Percentiles rank a stretch among this genome's conserved stretches.
These are phyloP conservation scores for Panaeolus papilionaceus DNA, from an alignment of 768 basidiomycete genomes.

Conservation along the genomic window DNA sequence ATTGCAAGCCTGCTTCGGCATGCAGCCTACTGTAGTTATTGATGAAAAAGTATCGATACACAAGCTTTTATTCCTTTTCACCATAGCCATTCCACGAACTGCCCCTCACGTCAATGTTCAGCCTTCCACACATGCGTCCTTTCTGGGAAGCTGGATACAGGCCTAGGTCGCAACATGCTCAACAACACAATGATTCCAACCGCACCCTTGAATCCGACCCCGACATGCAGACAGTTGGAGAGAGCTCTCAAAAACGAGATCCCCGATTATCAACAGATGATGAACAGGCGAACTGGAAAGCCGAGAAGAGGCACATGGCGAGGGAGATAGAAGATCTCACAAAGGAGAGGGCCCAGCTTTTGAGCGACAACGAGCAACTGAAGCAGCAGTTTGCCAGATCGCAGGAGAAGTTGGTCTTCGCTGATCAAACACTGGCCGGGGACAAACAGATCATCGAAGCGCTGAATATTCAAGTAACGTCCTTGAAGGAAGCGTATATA, in stretches of 20 bases:
- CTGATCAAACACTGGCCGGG: neutral
- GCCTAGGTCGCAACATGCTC: neutral
- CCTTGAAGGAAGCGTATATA: neutral
- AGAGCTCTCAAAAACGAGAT: neutral
- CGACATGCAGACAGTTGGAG: neutral
- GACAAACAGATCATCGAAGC: slow-evolving; percentile 3
- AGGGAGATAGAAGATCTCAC: neutral
- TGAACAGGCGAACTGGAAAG: neutral
- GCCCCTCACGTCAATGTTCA: neutral
- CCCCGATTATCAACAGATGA: neutral
- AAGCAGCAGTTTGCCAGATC: neutral
- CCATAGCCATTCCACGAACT: neutral
- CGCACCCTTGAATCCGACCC: neutral
- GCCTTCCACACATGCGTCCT: neutral
- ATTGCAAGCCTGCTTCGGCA: slow-evolving; percentile 11
- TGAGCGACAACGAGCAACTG: neutral
- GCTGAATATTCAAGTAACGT: neutral
- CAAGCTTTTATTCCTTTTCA: neutral
- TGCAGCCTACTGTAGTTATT: slow-evolving; percentile 4
- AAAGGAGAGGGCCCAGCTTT: neutral
- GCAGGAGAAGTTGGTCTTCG: neutral
- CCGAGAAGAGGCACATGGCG: slow-evolving; percentile 1
- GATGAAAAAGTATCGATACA: neutral
- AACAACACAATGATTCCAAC: neutral
- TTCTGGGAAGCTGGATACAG: neutral